phyloP scores from a whole-genome alignment of 1,284 basidiomycete species.

The Ustilago sp. region DNA sequence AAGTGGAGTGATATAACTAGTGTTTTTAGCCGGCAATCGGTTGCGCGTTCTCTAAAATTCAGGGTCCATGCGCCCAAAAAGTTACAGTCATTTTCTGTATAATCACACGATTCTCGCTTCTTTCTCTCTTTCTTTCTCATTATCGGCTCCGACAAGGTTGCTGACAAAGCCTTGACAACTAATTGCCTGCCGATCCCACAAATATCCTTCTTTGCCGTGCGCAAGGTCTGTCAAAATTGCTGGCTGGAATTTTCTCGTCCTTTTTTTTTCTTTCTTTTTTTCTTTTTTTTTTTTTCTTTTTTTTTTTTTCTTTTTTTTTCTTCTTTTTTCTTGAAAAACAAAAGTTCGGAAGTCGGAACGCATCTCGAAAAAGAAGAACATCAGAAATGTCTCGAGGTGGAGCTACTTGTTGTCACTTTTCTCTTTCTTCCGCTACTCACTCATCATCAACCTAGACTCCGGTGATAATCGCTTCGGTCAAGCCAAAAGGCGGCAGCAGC shows the following conservation, averaged over 20 bases:
- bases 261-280: neutral
- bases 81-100: neutral
- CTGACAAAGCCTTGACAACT: neutral
- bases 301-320: neutral
- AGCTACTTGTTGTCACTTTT: neutral
- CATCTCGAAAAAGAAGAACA: neutral
- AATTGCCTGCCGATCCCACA: neutral
- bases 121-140: neutral
- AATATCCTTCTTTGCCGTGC: neutral
- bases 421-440: neutral
- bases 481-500: no score
- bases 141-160: neutral
- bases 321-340: neutral
- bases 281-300: neutral
- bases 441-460: neutral
- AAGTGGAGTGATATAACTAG: no score
- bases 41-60: neutral
- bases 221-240: neutral
- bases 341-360: constrained; percentile 1
- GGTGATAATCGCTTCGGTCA: neutral
- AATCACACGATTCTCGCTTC: constrained; percentile 26
- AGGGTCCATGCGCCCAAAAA: constrained; percentile 17
- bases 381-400: constrained; percentile 1
- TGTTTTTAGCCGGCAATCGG: neutral
- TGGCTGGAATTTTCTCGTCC: no score